Conservation (phyloP, 169 alveolate genomes). For the Eimeria sp. region DNA sequence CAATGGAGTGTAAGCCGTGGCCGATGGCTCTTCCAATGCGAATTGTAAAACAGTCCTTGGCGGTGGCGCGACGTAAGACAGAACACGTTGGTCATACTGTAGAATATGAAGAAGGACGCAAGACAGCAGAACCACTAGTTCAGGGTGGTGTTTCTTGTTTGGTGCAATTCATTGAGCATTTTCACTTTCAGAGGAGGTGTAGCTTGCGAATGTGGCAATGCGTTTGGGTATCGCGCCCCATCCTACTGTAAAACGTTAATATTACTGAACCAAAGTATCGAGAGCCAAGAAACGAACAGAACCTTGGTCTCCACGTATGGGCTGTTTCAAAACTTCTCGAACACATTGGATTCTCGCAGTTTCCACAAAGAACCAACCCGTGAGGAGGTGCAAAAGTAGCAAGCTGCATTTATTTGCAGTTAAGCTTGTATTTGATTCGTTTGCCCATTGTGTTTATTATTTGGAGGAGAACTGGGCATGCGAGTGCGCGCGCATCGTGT, state of each 20-base stretch:
- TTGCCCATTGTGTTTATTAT: too few species aligned
- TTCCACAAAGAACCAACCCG: too few species aligned
- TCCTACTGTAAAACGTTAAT: not conserved
- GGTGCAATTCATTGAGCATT: not conserved
- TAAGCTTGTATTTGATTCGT: too few species aligned
- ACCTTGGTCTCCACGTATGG: too few species aligned
- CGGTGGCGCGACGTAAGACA: not conserved
- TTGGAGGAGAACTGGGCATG: not conserved
- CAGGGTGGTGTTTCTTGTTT: not conserved
- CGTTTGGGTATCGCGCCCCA: not conserved
- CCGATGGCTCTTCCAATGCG: not conserved
- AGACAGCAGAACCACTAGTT: not conserved
- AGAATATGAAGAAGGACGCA: not conserved
- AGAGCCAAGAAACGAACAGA: too few species aligned
- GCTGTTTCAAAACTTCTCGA: too few species aligned
- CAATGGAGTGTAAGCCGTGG: not conserved
- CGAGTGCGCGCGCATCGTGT: not conserved
- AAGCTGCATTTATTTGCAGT: too few species aligned
- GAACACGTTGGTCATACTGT: not conserved
- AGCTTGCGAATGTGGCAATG: not conserved
- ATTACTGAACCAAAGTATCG: too few species aligned
- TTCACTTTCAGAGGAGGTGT: not conserved
- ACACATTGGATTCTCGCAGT: too few species aligned
- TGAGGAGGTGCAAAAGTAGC: too few species aligned
- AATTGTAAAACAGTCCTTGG: not conserved